A percentile compares a stretch with the other conserved stretches of the same genome.
Conservation (phyloP, 768 basidiomycete genomes). For the Lentinula boryana region DNA sequence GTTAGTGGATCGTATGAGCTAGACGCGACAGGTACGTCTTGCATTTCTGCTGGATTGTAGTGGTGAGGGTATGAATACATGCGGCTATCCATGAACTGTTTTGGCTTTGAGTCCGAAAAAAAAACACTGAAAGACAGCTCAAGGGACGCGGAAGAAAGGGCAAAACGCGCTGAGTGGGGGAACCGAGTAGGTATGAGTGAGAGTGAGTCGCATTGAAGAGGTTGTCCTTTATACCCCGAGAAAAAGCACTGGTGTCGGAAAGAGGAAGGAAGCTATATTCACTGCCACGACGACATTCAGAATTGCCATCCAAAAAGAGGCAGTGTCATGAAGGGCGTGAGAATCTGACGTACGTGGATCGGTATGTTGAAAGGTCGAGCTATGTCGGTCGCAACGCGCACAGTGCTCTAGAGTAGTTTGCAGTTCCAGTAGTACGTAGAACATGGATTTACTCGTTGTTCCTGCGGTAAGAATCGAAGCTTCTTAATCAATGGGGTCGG, state of each 20-base stretch:
- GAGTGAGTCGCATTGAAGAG: background rate
- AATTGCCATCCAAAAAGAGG: too few relatives aligned
- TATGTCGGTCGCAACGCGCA: conserved; percentile 1
- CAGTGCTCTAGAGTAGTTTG: background rate
- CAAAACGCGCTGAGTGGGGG: too few relatives aligned
- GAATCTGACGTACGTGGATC: background rate
- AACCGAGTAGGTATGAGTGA: background rate
- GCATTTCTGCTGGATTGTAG: background rate
- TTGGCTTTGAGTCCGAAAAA: background rate
- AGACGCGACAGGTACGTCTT: background rate
- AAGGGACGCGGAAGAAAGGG: background rate
- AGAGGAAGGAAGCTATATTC: background rate
- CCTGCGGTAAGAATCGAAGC: background rate
- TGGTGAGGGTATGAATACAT: background rate
- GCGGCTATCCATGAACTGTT: background rate
- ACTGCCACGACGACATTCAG: background rate
- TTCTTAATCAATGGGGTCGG: background rate
- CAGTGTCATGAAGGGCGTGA: background rate
- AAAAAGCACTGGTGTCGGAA: background rate
- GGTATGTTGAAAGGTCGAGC: background rate
- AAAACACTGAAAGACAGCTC: background rate
- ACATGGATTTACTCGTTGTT: background rate
- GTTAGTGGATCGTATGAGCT: background rate
- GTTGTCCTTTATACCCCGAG: background rate
- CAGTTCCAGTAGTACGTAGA: background rate